phyloP scores from a whole-genome alignment of 495 filamentous ascomycete genomes.

The Amniculicola lignicola region DNA sequence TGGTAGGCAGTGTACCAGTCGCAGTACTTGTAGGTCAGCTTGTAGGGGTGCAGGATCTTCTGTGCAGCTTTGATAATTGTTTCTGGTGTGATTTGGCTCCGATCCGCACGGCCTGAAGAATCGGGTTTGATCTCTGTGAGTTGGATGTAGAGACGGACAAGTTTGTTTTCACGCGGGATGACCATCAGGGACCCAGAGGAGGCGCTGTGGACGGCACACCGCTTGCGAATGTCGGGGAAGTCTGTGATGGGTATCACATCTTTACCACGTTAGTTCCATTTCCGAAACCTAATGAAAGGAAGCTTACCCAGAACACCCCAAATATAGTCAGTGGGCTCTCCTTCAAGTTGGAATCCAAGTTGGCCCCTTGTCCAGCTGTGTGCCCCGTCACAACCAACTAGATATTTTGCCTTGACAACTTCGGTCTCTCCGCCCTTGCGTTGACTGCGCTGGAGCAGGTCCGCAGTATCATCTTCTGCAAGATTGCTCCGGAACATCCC shows the following conservation, averaged over 20 bases:
- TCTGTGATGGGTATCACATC: slow-evolving; percentile 48
- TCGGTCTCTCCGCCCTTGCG: slow-evolving; percentile 41
- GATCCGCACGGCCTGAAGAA: slow-evolving; percentile 26
- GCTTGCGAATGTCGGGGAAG: slow-evolving; percentile 61
- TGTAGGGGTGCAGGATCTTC: slow-evolving; percentile 60
- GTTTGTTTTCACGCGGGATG: slow-evolving; percentile 64
- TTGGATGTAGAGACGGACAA: slow-evolving; percentile 69
- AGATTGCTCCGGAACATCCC: slow-evolving; percentile 53
- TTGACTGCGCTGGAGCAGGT: slow-evolving; percentile 46
- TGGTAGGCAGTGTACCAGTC: slow-evolving; percentile 46
- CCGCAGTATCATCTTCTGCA: slow-evolving; percentile 53
- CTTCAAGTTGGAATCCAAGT: slow-evolving; percentile 57
- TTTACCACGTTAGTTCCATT: slow-evolving; percentile 1
- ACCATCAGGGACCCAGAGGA: slow-evolving; percentile 63
- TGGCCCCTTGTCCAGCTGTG: slow-evolving; percentile 57
- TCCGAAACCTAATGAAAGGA: neutral
- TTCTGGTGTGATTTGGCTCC: slow-evolving; percentile 53
- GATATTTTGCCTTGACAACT: slow-evolving; percentile 57
- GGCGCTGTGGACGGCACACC: slow-evolving; percentile 65
- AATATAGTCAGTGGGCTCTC: slow-evolving; percentile 62
- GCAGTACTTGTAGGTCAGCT: slow-evolving; percentile 56
- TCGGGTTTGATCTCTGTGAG: slow-evolving; percentile 47
- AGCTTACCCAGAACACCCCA: slow-evolving; percentile 45
- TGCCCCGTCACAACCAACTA: slow-evolving; percentile 56
- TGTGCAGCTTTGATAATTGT: slow-evolving; percentile 58